Evolutionary conservation across 768 basidiomycete genomes (phyloP).

Genomic region (Suillus clintonianus): DNA sequence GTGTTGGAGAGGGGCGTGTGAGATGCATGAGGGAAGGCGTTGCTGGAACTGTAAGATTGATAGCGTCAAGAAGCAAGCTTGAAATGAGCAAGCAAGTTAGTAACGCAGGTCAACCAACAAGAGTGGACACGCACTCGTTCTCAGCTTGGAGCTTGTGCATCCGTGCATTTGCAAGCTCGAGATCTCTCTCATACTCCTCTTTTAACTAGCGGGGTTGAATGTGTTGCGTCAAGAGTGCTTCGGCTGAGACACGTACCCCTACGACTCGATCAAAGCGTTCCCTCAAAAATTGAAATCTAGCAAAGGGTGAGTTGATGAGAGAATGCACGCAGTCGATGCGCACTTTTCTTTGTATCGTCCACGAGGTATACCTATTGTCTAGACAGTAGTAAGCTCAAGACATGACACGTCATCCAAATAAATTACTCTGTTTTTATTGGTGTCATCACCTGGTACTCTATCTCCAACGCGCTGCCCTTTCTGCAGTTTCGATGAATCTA

Average conservation of each 20-base stretch:
- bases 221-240: not conserved
- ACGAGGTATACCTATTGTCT: conserved; percentile 15
- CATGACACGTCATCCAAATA: not conserved
- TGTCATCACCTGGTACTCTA: conserved; percentile 20
- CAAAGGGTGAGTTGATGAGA: not conserved
- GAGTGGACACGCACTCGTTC: conserved; percentile 27
- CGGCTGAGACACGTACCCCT: conserved; percentile 18
- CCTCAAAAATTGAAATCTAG: conserved; percentile 30
- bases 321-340: not conserved
- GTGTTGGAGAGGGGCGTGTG: conserved; percentile 27
- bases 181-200: conserved; percentile 26
- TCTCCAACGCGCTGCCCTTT: conserved; percentile 12
- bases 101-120: not conserved
- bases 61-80: conserved; percentile 35
- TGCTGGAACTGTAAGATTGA: conserved; percentile 32
- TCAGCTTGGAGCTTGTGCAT: conserved; percentile 32
- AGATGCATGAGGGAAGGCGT: conserved; percentile 34
- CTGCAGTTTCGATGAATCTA: not conserved
- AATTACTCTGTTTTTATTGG: conserved; percentile 25
- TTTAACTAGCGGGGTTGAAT: conserved; percentile 15
- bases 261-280: conserved; percentile 36
- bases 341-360: conserved; percentile 36
- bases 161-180: conserved; percentile 27
- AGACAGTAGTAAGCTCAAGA: conserved; percentile 1
- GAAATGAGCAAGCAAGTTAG: not conserved